Evolutionary conservation across 495 filamentous ascomycete species (phyloP).

Genomic region (Talaromyces thailandensis): DNA sequence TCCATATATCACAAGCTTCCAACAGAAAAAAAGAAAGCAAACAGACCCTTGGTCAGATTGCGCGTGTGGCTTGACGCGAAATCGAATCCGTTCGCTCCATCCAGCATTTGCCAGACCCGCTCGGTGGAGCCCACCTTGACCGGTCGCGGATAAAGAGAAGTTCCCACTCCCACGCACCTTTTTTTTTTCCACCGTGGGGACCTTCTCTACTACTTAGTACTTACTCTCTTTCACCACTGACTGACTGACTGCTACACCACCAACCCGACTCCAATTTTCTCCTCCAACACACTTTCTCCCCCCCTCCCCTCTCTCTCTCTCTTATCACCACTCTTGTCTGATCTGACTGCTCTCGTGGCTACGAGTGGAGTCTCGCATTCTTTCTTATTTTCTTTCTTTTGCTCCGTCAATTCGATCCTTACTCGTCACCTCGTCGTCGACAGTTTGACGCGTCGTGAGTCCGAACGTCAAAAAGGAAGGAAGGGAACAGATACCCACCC

Average conservation of each 20-base stretch:
- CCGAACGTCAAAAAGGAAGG: slow-evolving; percentile 10
- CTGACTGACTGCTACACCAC: not conserved
- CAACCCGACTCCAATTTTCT: slow-evolving; percentile 6
- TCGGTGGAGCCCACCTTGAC: not conserved
- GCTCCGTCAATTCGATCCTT: slow-evolving; percentile 13
- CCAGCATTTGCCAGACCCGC: slow-evolving; percentile 6
- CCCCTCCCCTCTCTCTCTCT: slow-evolving; percentile 15
- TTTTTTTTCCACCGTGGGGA: slow-evolving; percentile 8
- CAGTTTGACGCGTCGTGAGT: slow-evolving; percentile 17
- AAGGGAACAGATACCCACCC: not conserved
- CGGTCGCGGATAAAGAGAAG: slow-evolving; percentile 32
- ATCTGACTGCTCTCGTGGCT: slow-evolving; percentile 7
- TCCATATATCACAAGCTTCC: slow-evolving; percentile 14
- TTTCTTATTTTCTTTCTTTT: slow-evolving; percentile 12
- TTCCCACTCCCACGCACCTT: slow-evolving; percentile 22
- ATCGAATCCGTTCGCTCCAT: not conserved
- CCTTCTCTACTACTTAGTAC: too few species aligned
- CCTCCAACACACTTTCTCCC: slow-evolving; percentile 9
- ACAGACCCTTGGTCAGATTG: not conserved
- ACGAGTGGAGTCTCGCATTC: slow-evolving; percentile 13
- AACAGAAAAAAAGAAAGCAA: slow-evolving; percentile 4
- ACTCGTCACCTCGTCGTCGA: slow-evolving; percentile 12
- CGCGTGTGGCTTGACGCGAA: not conserved
- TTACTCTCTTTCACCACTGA: not conserved
- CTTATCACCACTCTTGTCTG: slow-evolving; percentile 13